These are phyloP conservation scores for Didymella pinodella DNA, from an alignment of 2,329 filamentous ascomycete genomes.

Conservation along the genomic window DNA sequence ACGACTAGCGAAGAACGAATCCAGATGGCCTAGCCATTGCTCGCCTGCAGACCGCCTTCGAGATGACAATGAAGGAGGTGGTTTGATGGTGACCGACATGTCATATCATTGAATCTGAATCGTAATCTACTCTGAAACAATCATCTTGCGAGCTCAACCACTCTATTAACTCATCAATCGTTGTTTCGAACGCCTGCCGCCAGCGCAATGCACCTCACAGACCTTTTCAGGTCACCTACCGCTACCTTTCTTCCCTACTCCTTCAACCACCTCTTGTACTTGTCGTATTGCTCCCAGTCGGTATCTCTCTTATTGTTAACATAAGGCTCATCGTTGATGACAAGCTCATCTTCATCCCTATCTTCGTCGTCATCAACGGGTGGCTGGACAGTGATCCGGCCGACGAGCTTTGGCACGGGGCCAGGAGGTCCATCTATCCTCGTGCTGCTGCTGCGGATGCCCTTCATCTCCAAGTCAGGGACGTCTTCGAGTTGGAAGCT, in stretches of 20 bases:
- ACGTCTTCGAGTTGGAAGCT: background rate
- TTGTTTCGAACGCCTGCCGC: background rate
- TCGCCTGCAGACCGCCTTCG: conserved; percentile 83
- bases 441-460: background rate
- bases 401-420: background rate
- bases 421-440: background rate
- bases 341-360: background rate
- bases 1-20: conserved; percentile 88
- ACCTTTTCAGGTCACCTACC: too few relatives aligned
- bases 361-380: background rate
- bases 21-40: conserved; percentile 63
- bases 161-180: too few relatives aligned
- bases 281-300: conserved; percentile 2
- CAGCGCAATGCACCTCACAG: background rate
- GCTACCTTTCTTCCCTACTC: background rate
- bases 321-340: conserved; percentile 2
- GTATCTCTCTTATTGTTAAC: background rate
- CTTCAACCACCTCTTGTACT: background rate
- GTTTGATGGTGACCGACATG: conserved; percentile 89
- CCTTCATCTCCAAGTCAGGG: background rate
- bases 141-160: too few relatives aligned
- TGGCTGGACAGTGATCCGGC: background rate
- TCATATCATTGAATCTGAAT: background rate
- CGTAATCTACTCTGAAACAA: too few relatives aligned
- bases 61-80: conserved; percentile 70